Conservation (phyloP, 2,329 filamentous ascomycete species). For the Fusarium transvaalense region DNA sequence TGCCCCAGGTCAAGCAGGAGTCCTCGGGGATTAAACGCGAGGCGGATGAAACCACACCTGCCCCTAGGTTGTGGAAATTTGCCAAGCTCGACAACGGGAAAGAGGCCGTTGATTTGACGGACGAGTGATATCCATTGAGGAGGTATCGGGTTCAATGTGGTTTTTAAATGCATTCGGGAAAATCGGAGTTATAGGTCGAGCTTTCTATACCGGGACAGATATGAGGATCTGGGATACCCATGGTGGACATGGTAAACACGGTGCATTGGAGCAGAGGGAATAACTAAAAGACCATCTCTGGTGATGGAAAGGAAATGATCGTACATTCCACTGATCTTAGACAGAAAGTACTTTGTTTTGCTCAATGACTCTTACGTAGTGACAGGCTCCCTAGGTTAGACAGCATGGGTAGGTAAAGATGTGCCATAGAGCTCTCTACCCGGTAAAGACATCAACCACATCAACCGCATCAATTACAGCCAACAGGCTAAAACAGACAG, state of each 20-base stretch:
- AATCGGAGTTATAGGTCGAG: neutral
- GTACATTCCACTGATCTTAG: too few relatives aligned
- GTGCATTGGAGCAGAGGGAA: neutral
- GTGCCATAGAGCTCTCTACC: too few relatives aligned
- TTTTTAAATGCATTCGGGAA: neutral
- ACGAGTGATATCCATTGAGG: constrained; percentile 6
- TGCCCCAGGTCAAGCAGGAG: constrained; percentile 6
- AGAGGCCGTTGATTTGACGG: constrained; percentile 35
- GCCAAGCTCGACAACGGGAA: constrained; percentile 27
- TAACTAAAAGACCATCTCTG: neutral
- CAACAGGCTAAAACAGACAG: too few relatives aligned
- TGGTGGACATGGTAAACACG: neutral
- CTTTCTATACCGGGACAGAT: neutral
- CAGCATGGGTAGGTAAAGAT: too few relatives aligned
- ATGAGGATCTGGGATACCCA: neutral
- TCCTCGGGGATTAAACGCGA: constrained; percentile 22
- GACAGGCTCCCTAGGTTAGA: too few relatives aligned
- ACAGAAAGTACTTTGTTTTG: too few relatives aligned
- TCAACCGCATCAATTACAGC: too few relatives aligned
- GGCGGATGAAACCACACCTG: neutral
- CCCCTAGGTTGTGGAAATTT: constrained; percentile 21
- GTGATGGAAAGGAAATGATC: neutral
- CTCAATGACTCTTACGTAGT: too few relatives aligned
- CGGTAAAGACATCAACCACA: too few relatives aligned
- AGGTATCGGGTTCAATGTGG: neutral